Evolutionary conservation across 1,139 yeast species (phyloP).

Genomic region (Kurtzmaniella natalensis): DNA sequence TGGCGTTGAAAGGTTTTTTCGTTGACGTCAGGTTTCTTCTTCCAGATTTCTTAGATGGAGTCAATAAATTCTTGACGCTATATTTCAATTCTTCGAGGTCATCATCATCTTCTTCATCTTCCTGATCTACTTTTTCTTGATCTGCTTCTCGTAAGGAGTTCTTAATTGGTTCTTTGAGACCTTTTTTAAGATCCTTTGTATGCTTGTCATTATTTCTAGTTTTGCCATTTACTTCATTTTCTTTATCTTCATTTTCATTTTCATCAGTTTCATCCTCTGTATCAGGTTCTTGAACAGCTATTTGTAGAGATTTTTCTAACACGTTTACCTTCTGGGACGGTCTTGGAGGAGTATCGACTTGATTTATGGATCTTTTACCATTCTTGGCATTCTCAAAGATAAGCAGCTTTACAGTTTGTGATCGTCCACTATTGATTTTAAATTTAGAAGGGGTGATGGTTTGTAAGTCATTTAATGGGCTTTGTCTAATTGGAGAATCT

Average conservation of each 20-base stretch:
- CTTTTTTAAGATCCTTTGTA: background rate
- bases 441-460: conserved; percentile 45
- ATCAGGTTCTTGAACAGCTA: conserved; percentile 5
- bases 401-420: conserved; percentile 15
- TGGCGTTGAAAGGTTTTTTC: conserved; percentile 1
- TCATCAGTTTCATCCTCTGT: conserved; percentile 11
- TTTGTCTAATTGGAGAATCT: conserved; percentile 38
- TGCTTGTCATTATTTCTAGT: background rate
- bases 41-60: background rate
- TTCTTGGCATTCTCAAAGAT: conserved; percentile 19
- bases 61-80: background rate
- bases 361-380: conserved; percentile 34
- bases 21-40: background rate
- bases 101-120: conserved; percentile 5
- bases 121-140: conserved; percentile 5
- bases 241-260: conserved; percentile 12
- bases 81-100: conserved; percentile 5
- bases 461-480: conserved; percentile 33
- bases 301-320: conserved; percentile 1
- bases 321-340: conserved; percentile 29
- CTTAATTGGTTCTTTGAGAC: background rate
- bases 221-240: conserved; percentile 10
- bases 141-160: conserved; percentile 9
- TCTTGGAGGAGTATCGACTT: conserved; percentile 40
- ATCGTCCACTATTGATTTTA: conserved; percentile 19